Conservation (phyloP, 192 early-diverging fungal species). For the Backusella sp. region DNA sequence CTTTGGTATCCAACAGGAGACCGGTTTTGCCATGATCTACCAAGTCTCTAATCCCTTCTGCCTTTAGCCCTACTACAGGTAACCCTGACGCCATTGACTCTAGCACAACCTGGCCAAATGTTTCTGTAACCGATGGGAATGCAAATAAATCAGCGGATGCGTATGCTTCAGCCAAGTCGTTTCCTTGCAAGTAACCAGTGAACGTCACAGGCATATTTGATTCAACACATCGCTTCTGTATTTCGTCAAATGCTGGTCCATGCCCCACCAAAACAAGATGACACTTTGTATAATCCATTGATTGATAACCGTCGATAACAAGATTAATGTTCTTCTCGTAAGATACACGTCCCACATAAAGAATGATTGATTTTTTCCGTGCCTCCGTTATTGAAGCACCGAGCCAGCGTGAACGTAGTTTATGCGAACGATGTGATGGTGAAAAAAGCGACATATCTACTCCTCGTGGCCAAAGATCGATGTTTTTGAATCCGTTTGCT, state of each 20-base stretch:
- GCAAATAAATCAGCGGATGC: slow-evolving; percentile 38
- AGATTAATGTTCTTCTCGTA: slow-evolving; percentile 37
- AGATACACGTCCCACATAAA: slow-evolving; percentile 35
- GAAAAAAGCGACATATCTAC: slow-evolving; percentile 33
- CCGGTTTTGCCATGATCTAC: slow-evolving; percentile 25
- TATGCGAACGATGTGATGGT: slow-evolving; percentile 14
- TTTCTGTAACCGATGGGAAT: slow-evolving; percentile 35
- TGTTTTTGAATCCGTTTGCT: slow-evolving; percentile 28
- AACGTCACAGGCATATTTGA: slow-evolving; percentile 28
- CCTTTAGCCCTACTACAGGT: slow-evolving; percentile 29
- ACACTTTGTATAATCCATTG: slow-evolving; percentile 29
- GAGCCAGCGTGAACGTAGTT: slow-evolving; percentile 28
- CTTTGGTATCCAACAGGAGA: slow-evolving; percentile 7
- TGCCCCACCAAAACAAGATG: slow-evolving; percentile 37
- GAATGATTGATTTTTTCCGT: slow-evolving; percentile 19
- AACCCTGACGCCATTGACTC: slow-evolving; percentile 35
- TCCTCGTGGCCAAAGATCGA: slow-evolving; percentile 31
- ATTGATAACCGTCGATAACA: slow-evolving; percentile 26
- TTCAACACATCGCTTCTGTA: slow-evolving; percentile 17
- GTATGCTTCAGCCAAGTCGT: slow-evolving; percentile 27
- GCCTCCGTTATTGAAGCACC: slow-evolving; percentile 4
- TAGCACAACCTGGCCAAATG: slow-evolving; percentile 37
- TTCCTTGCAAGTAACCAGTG: slow-evolving; percentile 29
- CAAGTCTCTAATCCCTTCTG: slow-evolving; percentile 32
- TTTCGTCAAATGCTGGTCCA: slow-evolving; percentile 32